Percentiles rank a stretch among this genome's conserved stretches.
Evolutionary conservation across 768 basidiomycete genomes (phyloP).

Genomic region (Gymnopilus dilepis): DNA sequence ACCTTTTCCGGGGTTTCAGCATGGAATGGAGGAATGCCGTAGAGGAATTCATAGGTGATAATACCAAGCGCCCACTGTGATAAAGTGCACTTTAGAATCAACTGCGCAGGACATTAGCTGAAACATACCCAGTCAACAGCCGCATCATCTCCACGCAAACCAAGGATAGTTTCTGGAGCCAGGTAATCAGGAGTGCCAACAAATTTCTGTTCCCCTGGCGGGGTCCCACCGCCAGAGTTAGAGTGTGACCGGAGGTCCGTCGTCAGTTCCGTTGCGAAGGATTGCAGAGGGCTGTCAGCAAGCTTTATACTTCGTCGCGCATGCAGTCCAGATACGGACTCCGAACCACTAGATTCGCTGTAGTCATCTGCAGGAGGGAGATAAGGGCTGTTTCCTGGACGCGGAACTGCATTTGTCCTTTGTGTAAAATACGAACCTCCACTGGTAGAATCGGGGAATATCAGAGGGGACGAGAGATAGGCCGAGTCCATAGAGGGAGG

Average conservation of each 20-base stretch:
- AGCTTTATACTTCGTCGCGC: slow-evolving; percentile 51
- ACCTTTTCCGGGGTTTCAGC: slow-evolving; percentile 97
- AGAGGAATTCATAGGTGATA: slow-evolving; percentile 97
- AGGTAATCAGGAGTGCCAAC: slow-evolving; percentile 98
- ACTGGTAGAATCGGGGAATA: slow-evolving; percentile 57
- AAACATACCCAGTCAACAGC: slow-evolving; percentile 91
- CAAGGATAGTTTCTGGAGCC: slow-evolving; percentile 94
- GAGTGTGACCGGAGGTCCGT: slow-evolving; percentile 84
- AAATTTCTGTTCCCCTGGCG: slow-evolving; percentile 89
- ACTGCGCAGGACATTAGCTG: background rate
- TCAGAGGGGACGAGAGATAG: slow-evolving; percentile 77
- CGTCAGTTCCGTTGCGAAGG: slow-evolving; percentile 85
- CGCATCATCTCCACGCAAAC: slow-evolving; percentile 92
- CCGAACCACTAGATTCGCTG: slow-evolving; percentile 87
- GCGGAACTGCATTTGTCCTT: slow-evolving; percentile 62
- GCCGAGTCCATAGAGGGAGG: slow-evolving; percentile 84
- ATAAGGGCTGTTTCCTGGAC: slow-evolving; percentile 69
- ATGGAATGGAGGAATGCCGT: slow-evolving; percentile 97
- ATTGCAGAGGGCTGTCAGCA: slow-evolving; percentile 82
- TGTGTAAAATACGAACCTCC: slow-evolving; percentile 85
- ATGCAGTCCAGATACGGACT: slow-evolving; percentile 65
- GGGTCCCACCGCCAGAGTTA: slow-evolving; percentile 64
- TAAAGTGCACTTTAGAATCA: slow-evolving; percentile 17
- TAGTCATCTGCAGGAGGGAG: slow-evolving; percentile 77
- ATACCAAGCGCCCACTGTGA: slow-evolving; percentile 96